Conservation (phyloP, 805 yeast genomes). For the Pichia gijzeniarum region DNA sequence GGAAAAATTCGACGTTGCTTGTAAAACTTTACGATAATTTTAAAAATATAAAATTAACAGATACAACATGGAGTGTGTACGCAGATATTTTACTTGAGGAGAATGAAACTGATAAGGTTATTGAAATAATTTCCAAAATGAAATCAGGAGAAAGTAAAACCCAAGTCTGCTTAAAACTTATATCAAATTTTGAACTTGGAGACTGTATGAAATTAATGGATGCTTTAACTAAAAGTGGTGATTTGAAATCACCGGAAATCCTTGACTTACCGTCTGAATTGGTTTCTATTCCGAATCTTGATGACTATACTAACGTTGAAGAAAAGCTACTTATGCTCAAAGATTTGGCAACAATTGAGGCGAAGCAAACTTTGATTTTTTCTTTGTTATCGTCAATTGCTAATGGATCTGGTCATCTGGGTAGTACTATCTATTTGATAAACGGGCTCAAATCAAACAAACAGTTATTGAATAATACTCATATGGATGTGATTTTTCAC, state of each 20-base stretch:
- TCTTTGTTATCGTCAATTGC: constrained; percentile 19
- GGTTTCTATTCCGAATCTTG: constrained; percentile 6
- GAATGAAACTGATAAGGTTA: constrained; percentile 10
- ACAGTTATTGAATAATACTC: constrained; percentile 9
- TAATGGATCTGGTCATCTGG: constrained; percentile 15
- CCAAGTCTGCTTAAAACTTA: constrained; percentile 7
- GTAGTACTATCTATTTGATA: constrained; percentile 14
- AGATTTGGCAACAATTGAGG: not conserved
- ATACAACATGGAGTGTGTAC: constrained; percentile 2
- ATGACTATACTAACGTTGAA: constrained; percentile 11
- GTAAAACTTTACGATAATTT: not conserved
- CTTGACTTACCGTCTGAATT: constrained; percentile 11
- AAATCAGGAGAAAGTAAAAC: constrained; percentile 4
- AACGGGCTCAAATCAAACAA: constrained; percentile 7
- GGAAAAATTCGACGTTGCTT: not conserved
- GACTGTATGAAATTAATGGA: constrained; percentile 7
- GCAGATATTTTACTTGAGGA: constrained; percentile 9
- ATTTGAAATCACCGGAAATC: not conserved
- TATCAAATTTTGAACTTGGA: constrained; percentile 8
- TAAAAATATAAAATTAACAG: not conserved
- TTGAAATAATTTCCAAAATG: constrained; percentile 11
- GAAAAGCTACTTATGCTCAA: constrained; percentile 1
- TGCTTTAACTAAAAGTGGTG: not conserved
- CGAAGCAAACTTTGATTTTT: constrained; percentile 15
- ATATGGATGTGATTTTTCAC: constrained; percentile 18